Conservation (phyloP, 2,329 filamentous ascomycete genomes). For the Sporothrix phasma region DNA sequence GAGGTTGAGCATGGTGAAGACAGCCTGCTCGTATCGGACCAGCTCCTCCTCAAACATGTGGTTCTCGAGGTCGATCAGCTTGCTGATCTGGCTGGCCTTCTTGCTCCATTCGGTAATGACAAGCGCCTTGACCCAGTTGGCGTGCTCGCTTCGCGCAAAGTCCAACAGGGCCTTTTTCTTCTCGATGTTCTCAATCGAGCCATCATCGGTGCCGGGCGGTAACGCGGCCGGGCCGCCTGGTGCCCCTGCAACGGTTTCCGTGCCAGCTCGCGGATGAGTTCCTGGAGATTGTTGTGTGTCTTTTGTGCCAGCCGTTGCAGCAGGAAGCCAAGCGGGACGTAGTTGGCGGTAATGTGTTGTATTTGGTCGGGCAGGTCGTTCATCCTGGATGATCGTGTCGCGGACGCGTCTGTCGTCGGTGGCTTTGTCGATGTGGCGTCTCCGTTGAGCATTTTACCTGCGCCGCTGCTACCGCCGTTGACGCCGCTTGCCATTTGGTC, state of each 20-base stretch:
- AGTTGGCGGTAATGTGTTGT: constrained; percentile 63
- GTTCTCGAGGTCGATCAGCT: constrained; percentile 74
- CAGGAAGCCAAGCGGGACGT: constrained; percentile 64
- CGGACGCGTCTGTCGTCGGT: neutral
- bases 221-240: neutral
- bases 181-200: constrained; percentile 53
- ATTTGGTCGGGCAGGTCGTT: constrained; percentile 53
- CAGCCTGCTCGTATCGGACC: constrained; percentile 47
- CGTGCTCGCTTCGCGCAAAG: constrained; percentile 69
- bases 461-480: neutral
- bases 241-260: constrained; percentile 49
- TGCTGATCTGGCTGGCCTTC: constrained; percentile 67
- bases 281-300: constrained; percentile 67
- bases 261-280: constrained; percentile 59
- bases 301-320: constrained; percentile 72
- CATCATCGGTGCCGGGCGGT: constrained; percentile 38
- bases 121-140: constrained; percentile 85
- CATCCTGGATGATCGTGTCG: constrained; percentile 27
- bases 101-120: constrained; percentile 87
- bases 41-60: constrained; percentile 56
- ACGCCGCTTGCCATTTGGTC: constrained; percentile 17
- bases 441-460: constrained; percentile 1
- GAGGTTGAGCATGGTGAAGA: constrained; percentile 57
- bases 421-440: neutral
- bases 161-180: constrained; percentile 70